Base-by-base conservation (phyloP, 2,329 filamentous ascomycete species). In the Beauveria sp. region DNA sequence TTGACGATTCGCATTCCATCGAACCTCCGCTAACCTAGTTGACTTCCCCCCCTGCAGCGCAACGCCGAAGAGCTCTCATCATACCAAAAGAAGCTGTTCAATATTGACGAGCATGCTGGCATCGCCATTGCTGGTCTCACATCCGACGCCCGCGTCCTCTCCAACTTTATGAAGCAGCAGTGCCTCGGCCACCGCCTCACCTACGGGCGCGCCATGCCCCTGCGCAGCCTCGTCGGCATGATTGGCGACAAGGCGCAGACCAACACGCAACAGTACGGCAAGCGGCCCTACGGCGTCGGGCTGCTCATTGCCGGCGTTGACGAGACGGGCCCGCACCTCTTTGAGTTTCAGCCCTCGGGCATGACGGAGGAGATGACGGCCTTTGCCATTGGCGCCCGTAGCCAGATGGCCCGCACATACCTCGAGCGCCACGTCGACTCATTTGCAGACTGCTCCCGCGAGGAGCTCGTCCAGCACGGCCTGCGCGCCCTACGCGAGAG, bases 131-230 rank as follows among this genome's bases (percentile, higher is more conserved):
- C 94, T 67, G 94, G 94, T 69, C 90, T 99, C 64, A 94, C 94
- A 67, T 97, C 93, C 62, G 94, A 99, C 77, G 94, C 93, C 73
- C 94, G 94, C 72, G 94, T 99, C 69, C 92, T 99, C 69, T 97
- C 92, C 82, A 99, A 99, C 85, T 99, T 97, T 82, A 97, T 99
- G 93, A 97, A 97, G 82, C 92, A 96, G 79, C 94, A 97, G 80
- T 96, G 91, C 65, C 91, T 99, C 71, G 90, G 91, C 71, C 93
- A 94, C 70, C 92, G 93, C 75, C 88, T 99, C 70, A 96, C 92
- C 62, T 97, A 96, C 80, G 93, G 91, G 77, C 92, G 94, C 67
- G 87, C 92, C 67, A 94, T 99, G 73, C 91, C 92, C 37, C 81
- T 97, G 72, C 88, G 91, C 71, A 89, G 90, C 65, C 91, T 97